Percentiles rank a stretch among this genome's conserved stretches.
These are phyloP conservation scores for Phyllosticta ampelicida DNA, from an alignment of 2,329 filamentous ascomycete species.

Conservation along the genomic window DNA sequence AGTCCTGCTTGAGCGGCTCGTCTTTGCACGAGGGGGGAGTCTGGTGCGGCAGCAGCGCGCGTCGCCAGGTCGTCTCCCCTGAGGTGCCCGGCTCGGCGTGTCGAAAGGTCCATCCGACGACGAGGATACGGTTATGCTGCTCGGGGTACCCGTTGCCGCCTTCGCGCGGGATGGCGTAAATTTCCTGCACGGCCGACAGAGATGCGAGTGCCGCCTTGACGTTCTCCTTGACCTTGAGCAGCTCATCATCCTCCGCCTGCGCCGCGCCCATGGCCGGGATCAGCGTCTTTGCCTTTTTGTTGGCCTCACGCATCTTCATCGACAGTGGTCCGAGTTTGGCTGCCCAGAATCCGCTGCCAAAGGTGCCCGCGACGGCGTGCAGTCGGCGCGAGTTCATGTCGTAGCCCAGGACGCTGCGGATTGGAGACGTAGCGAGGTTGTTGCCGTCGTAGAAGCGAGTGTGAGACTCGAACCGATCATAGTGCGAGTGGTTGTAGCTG, in stretches of 20 bases:
- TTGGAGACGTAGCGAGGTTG: conserved; percentile 19
- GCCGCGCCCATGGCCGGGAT: conserved; percentile 3
- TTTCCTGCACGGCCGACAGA: conserved; percentile 33
- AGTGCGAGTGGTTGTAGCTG: conserved; percentile 21
- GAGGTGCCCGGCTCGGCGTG: conserved; percentile 20
- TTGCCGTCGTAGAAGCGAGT: conserved; percentile 25
- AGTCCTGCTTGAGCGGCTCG: conserved; percentile 1
- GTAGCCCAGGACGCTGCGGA: conserved; percentile 17
- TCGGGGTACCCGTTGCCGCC: conserved; percentile 5
- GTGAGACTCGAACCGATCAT: conserved; percentile 21
- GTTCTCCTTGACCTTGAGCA: conserved; percentile 11
- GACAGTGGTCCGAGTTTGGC: conserved; percentile 10
- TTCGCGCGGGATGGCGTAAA: conserved; percentile 24
- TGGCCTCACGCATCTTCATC: conserved; percentile 8
- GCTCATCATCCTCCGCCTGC: conserved; percentile 11
- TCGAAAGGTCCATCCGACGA: conserved; percentile 29
- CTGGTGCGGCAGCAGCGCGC: conserved; percentile 18
- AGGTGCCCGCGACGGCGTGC: conserved; percentile 21
- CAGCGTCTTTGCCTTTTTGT: conserved; percentile 8
- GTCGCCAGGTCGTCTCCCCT: conserved; percentile 26
- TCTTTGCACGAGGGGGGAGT: neutral
- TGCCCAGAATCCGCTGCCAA: conserved; percentile 37
- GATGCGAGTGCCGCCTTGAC: conserved; percentile 24
- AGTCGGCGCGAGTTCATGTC: conserved; percentile 18
- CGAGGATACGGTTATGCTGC: conserved; percentile 19